Base-by-base conservation (phyloP, 78 protist species). In the Diacronema lutheri region DNA sequence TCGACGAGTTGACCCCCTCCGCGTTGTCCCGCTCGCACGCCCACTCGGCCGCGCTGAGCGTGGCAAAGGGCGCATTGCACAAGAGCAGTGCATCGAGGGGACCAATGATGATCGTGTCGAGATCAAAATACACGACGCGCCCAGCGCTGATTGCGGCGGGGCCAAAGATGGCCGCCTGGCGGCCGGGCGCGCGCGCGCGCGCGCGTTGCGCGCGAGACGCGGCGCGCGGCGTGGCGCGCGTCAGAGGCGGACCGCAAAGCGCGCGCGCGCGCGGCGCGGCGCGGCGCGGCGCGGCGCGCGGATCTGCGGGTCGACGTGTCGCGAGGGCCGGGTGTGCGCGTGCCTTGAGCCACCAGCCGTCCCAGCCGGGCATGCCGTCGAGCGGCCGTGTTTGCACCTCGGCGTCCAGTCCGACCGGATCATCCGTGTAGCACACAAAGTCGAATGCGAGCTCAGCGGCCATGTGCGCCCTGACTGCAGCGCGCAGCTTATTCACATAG, bases 271-370 rank as follows among this genome's bases (percentile, higher is more conserved):
- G 50, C 7, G 50, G n/a, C n/a, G n/a, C n/a, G n/a, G n/a, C n/a
- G n/a, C n/a, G n/a, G n/a, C n/a, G n/a, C n/a, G n/a, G n/a, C n/a
- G n/a, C n/a, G n/a, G n/a, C n/a, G n/a, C n/a, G n/a, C n/a, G n/a
- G n/a, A n/a, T n/a, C n/a, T n/a, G n/a, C n/a, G n/a, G n/a, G n/a
- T n/a, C n/a, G n/a, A n/a, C n/a, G n/a, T n/a, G n/a, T n/a, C n/a
- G n/a, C n/a, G n/a, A n/a, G n/a, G n/a, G n/a, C n/a, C n/a, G n/a
- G n/a, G n/a, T n/a, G n/a, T n/a, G n/a, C n/a, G n/a, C 9, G 29
- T 46, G 58, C 79, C 35, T 71, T 71, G 57, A 12, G 35, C 79
- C 79, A 71, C 79, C 79, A 71, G 21, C 79, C 79, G 0, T 41
- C 26, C 58, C 76, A 68, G 16, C 11, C 46, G 16, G 31, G 37